Evolutionary conservation across 352 stramenopile genomes (phyloP), one percentile per base, ranked within the genome.

Genomic region (Globisporangium nodosum): DNA sequence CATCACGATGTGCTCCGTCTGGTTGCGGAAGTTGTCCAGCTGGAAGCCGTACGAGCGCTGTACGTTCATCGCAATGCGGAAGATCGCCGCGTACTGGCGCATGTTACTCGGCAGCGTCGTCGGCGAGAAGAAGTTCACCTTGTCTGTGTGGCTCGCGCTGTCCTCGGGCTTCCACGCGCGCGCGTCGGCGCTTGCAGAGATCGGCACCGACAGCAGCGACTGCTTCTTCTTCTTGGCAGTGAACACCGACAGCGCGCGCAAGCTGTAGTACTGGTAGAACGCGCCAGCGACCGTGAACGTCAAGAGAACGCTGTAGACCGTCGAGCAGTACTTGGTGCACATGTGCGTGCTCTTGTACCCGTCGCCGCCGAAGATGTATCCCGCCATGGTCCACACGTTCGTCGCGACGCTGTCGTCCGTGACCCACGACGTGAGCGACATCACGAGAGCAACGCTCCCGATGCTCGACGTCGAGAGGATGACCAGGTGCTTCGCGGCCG

Each of bases 1-100:
- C 50, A 98, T 88, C 24, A 99, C 80, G 11, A 99, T 85, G 66
- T 99, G 96, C 74, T 99, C 96, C 0, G 96, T 97, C 69, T 99
- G 97, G 68, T 99, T 99, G 20, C 87, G 83, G 54, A 96, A 93
- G 61, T 85, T 95, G 58, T 83, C 77, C n/a, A 76, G 55, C 52
- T 95, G 85, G 57, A 95, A 95, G 0, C 85, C 85, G 58, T 88
- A 95, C 43, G 79, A 87, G 16, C 81, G 82, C 55, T 92, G 82
- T n/a, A 96, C 86, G 39, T 92, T 92, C 57, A 87, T 78, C 21
- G 86, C 86, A 30, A 92, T 85, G 27, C 76, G 78, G 61, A 92
- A 92, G 42, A 96, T 91, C 40, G 80, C 71, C 8, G 73, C 82
- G 50, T 89, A 96, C 54, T 89, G 86, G 61, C 92, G 82, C 84